Conservation (phyloP, 2,329 filamentous ascomycete species). For the Botryotinia calthae region DNA sequence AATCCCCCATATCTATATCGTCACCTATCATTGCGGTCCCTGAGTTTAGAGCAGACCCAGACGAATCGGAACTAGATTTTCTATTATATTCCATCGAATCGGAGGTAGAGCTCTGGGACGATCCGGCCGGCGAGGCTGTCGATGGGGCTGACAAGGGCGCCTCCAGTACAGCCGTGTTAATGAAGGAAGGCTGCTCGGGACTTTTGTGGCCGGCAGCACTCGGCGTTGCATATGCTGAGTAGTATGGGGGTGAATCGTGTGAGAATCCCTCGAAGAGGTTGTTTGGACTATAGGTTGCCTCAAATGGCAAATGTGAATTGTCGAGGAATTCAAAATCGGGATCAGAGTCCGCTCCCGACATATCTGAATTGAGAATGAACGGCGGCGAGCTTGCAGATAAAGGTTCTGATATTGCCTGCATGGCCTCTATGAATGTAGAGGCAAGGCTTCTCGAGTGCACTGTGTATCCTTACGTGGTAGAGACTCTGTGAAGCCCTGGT, state of each 20-base stretch:
- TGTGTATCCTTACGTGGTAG: constrained; percentile 16
- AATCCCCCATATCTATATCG: constrained; percentile 45
- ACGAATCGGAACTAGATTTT: constrained; percentile 47
- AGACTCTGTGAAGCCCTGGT: neutral
- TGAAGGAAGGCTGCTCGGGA: constrained; percentile 17
- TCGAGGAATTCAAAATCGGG: constrained; percentile 42
- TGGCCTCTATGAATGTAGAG: constrained; percentile 19
- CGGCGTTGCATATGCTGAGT: constrained; percentile 33
- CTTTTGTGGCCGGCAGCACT: constrained; percentile 26
- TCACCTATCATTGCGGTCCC: constrained; percentile 47
- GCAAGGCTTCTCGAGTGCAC: constrained; percentile 2
- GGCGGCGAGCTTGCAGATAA: constrained; percentile 38
- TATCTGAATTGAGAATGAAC: constrained; percentile 40
- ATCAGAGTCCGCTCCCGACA: constrained; percentile 39
- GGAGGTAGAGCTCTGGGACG: constrained; percentile 51
- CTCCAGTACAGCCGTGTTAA: constrained; percentile 8
- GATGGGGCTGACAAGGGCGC: constrained; percentile 33
- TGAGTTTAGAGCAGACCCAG: constrained; percentile 44
- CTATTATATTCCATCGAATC: constrained; percentile 52
- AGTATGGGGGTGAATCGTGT: constrained; percentile 31
- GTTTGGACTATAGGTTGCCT: constrained; percentile 36
- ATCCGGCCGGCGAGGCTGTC: constrained; percentile 39
- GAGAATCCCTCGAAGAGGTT: constrained; percentile 37
- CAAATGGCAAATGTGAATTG: constrained; percentile 36
- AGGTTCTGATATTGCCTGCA: constrained; percentile 34